Conservation (phyloP, 2,329 filamentous ascomycete species). For the Fusarium sp. region DNA sequence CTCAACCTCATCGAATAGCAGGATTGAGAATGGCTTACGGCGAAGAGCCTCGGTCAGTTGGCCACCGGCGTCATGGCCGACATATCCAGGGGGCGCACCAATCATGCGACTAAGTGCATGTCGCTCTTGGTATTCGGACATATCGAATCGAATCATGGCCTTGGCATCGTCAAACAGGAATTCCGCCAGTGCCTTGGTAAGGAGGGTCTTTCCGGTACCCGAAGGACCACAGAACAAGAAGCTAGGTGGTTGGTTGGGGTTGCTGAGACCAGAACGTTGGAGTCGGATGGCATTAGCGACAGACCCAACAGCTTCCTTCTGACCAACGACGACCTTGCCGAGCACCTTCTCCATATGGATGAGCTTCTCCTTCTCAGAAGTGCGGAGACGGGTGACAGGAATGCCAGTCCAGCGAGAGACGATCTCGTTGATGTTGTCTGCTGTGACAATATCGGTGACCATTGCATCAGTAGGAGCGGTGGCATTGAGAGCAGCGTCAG, state of each 20-base stretch:
- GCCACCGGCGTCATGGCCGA: slow-evolving; percentile 94
- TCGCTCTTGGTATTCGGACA: slow-evolving; percentile 99
- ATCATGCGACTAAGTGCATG: slow-evolving; percentile 98
- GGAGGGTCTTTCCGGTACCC: slow-evolving; percentile 95
- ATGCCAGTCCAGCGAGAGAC: slow-evolving; percentile 98
- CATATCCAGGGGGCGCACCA: slow-evolving; percentile 94
- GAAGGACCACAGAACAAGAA: slow-evolving; percentile 99
- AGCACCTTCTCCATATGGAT: slow-evolving; percentile 94
- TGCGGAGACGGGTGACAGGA: slow-evolving; percentile 92
- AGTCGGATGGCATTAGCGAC: slow-evolving; percentile 97
- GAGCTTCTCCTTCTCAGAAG: slow-evolving; percentile 98
- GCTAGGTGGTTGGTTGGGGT: slow-evolving; percentile 95
- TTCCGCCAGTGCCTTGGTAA: slow-evolving; percentile 96
- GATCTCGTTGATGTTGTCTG: slow-evolving; percentile 99
- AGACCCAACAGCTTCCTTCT: slow-evolving; percentile 91
- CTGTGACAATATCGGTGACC: slow-evolving; percentile 92
- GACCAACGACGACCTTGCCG: slow-evolving; percentile 86
- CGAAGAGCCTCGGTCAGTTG: slow-evolving; percentile 96
- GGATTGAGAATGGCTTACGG: slow-evolving; percentile 94
- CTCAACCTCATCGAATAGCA: slow-evolving; percentile 97
- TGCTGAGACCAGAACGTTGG: slow-evolving; percentile 92
- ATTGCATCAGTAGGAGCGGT: slow-evolving; percentile 71
- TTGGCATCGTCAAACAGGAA: slow-evolving; percentile 98
- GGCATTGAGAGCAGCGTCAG: slow-evolving; percentile 76
- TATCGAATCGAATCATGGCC: slow-evolving; percentile 98